Evolutionary conservation across 2,329 filamentous ascomycete genomes (phyloP).

Genomic region (Diaporthe vexans): DNA sequence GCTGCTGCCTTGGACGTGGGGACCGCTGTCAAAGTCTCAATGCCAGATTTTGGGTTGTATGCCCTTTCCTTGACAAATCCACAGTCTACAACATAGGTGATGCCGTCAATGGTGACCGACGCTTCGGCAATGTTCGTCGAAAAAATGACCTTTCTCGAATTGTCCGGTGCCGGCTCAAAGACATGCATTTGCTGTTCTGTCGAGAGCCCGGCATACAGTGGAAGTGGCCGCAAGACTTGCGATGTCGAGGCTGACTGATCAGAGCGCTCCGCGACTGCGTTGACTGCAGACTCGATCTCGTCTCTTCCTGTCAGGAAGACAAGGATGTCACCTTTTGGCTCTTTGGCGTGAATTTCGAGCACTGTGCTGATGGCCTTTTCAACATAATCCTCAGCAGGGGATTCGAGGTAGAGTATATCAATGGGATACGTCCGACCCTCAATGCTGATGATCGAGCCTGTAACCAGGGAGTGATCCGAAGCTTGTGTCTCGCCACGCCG

Average conservation of each 20-base stretch:
- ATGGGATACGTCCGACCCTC: constrained; percentile 92
- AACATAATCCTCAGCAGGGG: constrained; percentile 87
- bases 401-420: constrained; percentile 84
- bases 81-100: constrained; percentile 90
- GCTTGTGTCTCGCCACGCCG: constrained; percentile 54
- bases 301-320: constrained; percentile 94
- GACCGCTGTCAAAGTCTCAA: constrained; percentile 87
- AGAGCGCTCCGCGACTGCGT: constrained; percentile 81
- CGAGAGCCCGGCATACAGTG: constrained; percentile 89
- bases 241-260: constrained; percentile 71
- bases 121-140: constrained; percentile 98
- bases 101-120: constrained; percentile 92
- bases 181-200: constrained; percentile 96
- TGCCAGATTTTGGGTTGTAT: constrained; percentile 86
- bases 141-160: constrained; percentile 91
- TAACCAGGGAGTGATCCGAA: constrained; percentile 48
- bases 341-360: constrained; percentile 87
- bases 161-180: constrained; percentile 85
- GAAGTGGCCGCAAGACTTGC: constrained; percentile 76
- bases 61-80: constrained; percentile 92
- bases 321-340: constrained; percentile 87
- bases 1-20: constrained; percentile 92
- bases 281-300: constrained; percentile 88
- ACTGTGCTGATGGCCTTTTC: constrained; percentile 86
- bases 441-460: constrained; percentile 80